Evolutionary conservation across 2,329 filamentous ascomycete genomes (phyloP), one percentile per base, ranked within the genome.

Genomic region (Aureobasidium mangrovei): DNA sequence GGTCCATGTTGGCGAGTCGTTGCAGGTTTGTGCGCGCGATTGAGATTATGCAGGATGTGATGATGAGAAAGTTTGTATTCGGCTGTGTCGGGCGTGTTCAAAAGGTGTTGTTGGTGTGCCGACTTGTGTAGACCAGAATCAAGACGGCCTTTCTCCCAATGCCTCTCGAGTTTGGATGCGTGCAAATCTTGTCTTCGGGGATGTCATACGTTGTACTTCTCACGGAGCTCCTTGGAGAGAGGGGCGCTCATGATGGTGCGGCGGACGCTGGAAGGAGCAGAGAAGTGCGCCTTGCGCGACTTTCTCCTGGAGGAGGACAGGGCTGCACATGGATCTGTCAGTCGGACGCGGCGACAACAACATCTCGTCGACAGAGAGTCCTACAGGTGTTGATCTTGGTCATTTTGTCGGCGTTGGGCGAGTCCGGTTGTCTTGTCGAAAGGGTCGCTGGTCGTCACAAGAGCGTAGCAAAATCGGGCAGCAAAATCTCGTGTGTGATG

Each of bases 271-370:
- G 91, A 96, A 67, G 91, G 90, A 65, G 93, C 93, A 74, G 82
- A 80, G 84, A 95, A 98, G 83, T 98, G 91, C 74, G 89, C 88
- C 83, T 95, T 95, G 78, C 93, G 89, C 79, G 89, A 93, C 89
- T 98, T 98, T 80, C 91, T 86, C 79, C 91, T 85, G 72, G 90
- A 95, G 76, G 88, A 88, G 75, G 80, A 74, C 70, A 89, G 71
- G 68, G 73, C 82, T 85, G 63, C 28, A 56, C 12, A 27, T 18
- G 31, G 24, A 33, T 47, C 28, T 38, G 57, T 60, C 40, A 56
- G 27, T 26, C 7, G 2, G 5, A 26, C 10, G 31, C 36, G 36
- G 7, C 27, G 26, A 29, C 7, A 24, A 24, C 5, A 3, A 35
- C 18, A 33, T 18, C 18, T 2, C n/a, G n/a, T 27, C 29, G 32